Conservation (phyloP, 2,329 filamentous ascomycete genomes). For the Stachybotrys echinatus region DNA sequence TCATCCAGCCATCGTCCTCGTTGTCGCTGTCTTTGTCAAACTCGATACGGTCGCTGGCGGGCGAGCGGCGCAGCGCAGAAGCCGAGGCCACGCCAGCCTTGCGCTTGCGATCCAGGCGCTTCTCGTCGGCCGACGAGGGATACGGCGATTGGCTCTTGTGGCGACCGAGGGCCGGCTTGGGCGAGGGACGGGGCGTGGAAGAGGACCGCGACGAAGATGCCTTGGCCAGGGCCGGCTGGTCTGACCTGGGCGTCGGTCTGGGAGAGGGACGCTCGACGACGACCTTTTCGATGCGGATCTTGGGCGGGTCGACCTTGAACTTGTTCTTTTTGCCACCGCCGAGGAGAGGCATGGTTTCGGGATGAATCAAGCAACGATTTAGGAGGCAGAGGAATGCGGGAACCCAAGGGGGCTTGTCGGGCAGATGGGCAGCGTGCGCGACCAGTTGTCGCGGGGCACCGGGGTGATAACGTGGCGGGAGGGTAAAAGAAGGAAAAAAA, state of each 20-base stretch:
- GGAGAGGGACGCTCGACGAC: constrained; percentile 32
- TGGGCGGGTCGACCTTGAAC: constrained; percentile 45
- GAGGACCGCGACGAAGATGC: constrained; percentile 25
- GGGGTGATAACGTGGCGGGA: background rate
- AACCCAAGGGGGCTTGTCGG: constrained; percentile 1
- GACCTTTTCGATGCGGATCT: constrained; percentile 48
- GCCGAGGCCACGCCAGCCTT: constrained; percentile 33
- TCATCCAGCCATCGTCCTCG: constrained; percentile 49
- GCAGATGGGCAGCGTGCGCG: background rate
- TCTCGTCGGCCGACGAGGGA: constrained; percentile 33
- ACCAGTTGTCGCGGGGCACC: background rate
- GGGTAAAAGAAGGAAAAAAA: constrained; percentile 4
- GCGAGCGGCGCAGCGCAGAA: constrained; percentile 32
- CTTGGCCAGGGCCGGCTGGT: constrained; percentile 14
- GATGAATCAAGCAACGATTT: background rate
- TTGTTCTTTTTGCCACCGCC: constrained; percentile 39
- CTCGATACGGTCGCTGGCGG: constrained; percentile 41
- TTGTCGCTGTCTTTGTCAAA: constrained; percentile 47
- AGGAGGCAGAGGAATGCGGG: constrained; percentile 9
- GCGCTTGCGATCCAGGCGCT: constrained; percentile 39
- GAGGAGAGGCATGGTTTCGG: constrained; percentile 30
- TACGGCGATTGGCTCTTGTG: constrained; percentile 37
- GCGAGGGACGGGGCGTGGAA: constrained; percentile 31
- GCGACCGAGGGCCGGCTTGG: constrained; percentile 28
- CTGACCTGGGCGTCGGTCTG: constrained; percentile 30